Percentiles rank a stretch among this genome's conserved stretches.
Conservation (phyloP, 164 flowering plant genomes). For the Echeveria elegans region DNA sequence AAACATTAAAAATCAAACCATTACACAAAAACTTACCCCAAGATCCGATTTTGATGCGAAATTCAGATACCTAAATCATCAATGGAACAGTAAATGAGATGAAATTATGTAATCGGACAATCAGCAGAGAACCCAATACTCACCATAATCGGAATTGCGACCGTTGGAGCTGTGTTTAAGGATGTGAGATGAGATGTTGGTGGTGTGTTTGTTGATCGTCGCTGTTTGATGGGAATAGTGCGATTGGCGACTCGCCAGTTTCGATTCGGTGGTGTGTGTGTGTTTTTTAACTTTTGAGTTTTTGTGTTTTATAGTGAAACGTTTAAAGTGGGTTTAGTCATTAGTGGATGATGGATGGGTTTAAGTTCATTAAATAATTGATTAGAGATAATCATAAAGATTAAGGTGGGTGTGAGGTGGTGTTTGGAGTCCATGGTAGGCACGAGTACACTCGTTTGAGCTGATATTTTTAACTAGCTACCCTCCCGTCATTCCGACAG, state of each 20-base stretch:
- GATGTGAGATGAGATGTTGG: not conserved
- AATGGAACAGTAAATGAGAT: not conserved
- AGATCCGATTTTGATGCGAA: not conserved
- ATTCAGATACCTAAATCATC: not conserved
- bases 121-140: slow-evolving; percentile 6
- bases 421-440: too few species aligned
- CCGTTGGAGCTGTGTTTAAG: not conserved
- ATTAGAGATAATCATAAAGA: not conserved
- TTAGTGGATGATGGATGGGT: not conserved
- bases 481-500: too few species aligned
- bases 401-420: not conserved
- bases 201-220: not conserved
- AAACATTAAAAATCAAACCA: not conserved
- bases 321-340: not conserved
- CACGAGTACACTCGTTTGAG: too few species aligned
- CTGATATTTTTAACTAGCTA: too few species aligned
- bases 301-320: not conserved
- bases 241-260: not conserved
- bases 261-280: not conserved
- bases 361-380: too few species aligned
- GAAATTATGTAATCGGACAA: not conserved
- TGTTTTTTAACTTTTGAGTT: not conserved
- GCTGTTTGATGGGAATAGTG: not conserved
- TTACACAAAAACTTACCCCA: not conserved
- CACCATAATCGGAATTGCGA: slow-evolving; percentile 24